Conservation (phyloP, 257 asterid genomes). For the Plantago ovata region DNA sequence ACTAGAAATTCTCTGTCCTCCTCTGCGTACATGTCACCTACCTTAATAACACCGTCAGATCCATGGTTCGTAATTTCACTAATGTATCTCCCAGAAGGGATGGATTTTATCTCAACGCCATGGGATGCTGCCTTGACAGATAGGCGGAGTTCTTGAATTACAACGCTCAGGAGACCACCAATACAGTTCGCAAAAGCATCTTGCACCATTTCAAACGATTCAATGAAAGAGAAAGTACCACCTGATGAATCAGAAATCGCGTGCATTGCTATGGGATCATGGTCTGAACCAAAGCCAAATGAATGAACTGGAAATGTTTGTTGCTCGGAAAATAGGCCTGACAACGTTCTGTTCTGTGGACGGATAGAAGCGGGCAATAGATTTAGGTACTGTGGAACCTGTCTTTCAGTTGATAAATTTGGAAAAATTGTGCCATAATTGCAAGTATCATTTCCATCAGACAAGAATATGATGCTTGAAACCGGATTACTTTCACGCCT, state of each 20-base stretch:
- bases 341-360: slow-evolving; percentile 2
- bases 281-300: slow-evolving; percentile 24
- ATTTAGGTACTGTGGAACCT: not conserved
- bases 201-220: slow-evolving; percentile 15
- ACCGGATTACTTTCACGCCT: slow-evolving; percentile 23
- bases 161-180: slow-evolving; percentile 23
- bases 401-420: not conserved
- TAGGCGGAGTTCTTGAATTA: slow-evolving; percentile 3
- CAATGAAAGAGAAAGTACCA: slow-evolving; percentile 20
- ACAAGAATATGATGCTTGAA: slow-evolving; percentile 31
- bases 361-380: slow-evolving; percentile 19
- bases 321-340: not conserved
- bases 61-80: slow-evolving; percentile 10
- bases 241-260: slow-evolving; percentile 21
- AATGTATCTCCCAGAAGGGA: slow-evolving; percentile 15
- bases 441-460: slow-evolving; percentile 22
- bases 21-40: slow-evolving; percentile 19
- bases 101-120: slow-evolving; percentile 19
- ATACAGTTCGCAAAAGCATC: slow-evolving; percentile 23
- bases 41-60: slow-evolving; percentile 4
- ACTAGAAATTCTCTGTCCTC: slow-evolving; percentile 19
- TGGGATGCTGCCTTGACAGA: slow-evolving; percentile 11
- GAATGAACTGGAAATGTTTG: slow-evolving; percentile 12
- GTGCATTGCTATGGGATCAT: slow-evolving; percentile 20
- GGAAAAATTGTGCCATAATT: not conserved